These are phyloP conservation scores for Malus hybrid DNA, from an alignment of 331 rosid genomes.

Conservation along the genomic window DNA sequence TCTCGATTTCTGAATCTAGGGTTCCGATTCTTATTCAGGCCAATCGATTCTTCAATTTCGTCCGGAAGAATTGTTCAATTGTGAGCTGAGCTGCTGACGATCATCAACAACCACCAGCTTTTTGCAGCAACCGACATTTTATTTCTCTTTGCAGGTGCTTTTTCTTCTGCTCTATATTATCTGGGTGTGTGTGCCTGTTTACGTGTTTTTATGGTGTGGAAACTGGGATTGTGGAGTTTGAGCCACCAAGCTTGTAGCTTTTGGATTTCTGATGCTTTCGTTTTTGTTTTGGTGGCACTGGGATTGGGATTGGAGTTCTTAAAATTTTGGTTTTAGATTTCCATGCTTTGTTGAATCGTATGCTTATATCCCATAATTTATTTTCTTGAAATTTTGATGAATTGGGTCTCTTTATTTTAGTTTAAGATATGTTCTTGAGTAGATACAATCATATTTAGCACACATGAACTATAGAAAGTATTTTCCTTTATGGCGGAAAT, in stretches of 20 bases:
- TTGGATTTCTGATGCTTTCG: background rate
- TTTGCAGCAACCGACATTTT: background rate
- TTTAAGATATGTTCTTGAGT: background rate
- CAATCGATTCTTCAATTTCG: background rate
- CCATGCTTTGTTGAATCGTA: background rate
- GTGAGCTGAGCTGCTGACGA: background rate
- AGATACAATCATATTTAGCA: background rate
- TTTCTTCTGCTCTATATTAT: background rate
- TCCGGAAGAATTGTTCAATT: too few relatives aligned
- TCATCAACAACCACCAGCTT: slow-evolving; percentile 2
- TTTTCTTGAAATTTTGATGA: background rate
- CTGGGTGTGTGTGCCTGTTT: background rate
- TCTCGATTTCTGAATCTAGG: background rate
- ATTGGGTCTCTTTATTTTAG: background rate
- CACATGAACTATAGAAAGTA: background rate
- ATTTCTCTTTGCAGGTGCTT: background rate
- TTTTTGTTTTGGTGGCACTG: background rate
- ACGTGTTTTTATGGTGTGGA: background rate
- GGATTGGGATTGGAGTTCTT: background rate
- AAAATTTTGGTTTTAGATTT: background rate
- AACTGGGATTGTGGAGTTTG: background rate
- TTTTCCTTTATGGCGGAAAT: too few relatives aligned
- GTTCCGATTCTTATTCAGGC: background rate
- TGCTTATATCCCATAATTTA: background rate
- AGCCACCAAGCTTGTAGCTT: background rate